These are phyloP conservation scores for Capronia coronata DNA, from an alignment of 2,329 filamentous ascomycete genomes.

Conservation along the genomic window DNA sequence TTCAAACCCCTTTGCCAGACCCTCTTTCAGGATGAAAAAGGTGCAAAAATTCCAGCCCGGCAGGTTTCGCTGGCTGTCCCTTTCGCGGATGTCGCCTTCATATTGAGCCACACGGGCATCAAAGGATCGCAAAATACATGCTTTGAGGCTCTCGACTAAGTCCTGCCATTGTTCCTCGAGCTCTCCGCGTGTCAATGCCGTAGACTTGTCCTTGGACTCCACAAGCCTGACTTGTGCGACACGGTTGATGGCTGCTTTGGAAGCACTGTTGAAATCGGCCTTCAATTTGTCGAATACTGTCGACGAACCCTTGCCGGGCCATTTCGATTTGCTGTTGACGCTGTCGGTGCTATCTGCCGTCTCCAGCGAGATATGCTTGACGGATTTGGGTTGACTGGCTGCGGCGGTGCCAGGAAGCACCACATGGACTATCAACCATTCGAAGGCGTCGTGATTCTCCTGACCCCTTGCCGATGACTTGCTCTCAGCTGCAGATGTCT, in stretches of 20 bases:
- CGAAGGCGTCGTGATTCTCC: conserved; percentile 92
- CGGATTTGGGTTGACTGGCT: conserved; percentile 66
- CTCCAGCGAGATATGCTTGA: conserved; percentile 40
- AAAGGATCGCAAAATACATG: conserved; percentile 79
- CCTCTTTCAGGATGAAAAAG: conserved; percentile 96
- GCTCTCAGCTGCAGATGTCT: conserved; percentile 27
- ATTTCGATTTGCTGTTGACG: conserved; percentile 59
- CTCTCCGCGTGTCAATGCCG: conserved; percentile 63
- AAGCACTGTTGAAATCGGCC: conserved; percentile 77
- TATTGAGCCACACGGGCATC: conserved; percentile 87
- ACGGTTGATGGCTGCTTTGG: conserved; percentile 67
- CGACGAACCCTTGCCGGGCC: conserved; percentile 68
- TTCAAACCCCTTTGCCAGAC: conserved; percentile 86
- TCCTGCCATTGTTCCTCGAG: conserved; percentile 77
- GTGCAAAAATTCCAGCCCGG: conserved; percentile 99
- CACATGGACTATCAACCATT: conserved; percentile 92
- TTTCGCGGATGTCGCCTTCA: conserved; percentile 93
- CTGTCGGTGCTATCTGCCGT: conserved; percentile 56
- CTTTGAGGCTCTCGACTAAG: conserved; percentile 78
- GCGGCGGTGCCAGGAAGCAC: conserved; percentile 79
- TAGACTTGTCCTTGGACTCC: conserved; percentile 32
- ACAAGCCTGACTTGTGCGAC: conserved; percentile 76
- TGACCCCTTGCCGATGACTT: conserved; percentile 53
- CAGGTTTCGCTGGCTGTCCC: conserved; percentile 75
- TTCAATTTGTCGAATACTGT: conserved; percentile 85